Evolutionary conservation across 2,329 filamentous ascomycete species (phyloP).

Genomic region (Thermoascus crustaceus): DNA sequence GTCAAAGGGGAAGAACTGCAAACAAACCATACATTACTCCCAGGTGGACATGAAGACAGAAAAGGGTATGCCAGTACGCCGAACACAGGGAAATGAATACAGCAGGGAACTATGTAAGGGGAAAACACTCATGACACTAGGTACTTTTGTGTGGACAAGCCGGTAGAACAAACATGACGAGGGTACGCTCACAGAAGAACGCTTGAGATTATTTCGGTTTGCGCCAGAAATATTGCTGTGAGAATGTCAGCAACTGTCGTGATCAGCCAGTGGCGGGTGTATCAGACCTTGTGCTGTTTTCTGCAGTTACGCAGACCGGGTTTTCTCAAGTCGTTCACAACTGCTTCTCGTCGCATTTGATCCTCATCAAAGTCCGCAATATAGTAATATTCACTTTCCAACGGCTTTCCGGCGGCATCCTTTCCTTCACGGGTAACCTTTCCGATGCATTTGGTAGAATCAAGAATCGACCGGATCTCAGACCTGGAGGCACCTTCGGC

Average conservation of each 20-base stretch:
- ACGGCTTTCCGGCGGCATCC: constrained; percentile 83
- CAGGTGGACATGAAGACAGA: too few relatives aligned
- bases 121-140: too few relatives aligned
- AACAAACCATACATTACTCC: too few relatives aligned
- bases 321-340: constrained; percentile 78
- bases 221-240: constrained; percentile 65
- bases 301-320: constrained; percentile 81
- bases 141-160: too few relatives aligned
- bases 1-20: too few relatives aligned
- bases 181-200: too few relatives aligned
- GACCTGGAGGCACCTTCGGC: constrained; percentile 47
- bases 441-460: constrained; percentile 69
- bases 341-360: constrained; percentile 66
- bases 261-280: too few relatives aligned
- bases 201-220: constrained; percentile 52
- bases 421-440: constrained; percentile 87
- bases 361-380: constrained; percentile 80
- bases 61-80: too few relatives aligned
- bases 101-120: too few relatives aligned
- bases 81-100: too few relatives aligned
- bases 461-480: constrained; percentile 63
- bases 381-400: constrained; percentile 98
- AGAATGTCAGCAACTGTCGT: constrained; percentile 5
- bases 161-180: constrained; percentile 5
- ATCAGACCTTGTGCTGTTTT: constrained; percentile 89